Base-by-base conservation (phyloP, 2,329 filamentous ascomycete species). In the Metarhizium guizhouense region DNA sequence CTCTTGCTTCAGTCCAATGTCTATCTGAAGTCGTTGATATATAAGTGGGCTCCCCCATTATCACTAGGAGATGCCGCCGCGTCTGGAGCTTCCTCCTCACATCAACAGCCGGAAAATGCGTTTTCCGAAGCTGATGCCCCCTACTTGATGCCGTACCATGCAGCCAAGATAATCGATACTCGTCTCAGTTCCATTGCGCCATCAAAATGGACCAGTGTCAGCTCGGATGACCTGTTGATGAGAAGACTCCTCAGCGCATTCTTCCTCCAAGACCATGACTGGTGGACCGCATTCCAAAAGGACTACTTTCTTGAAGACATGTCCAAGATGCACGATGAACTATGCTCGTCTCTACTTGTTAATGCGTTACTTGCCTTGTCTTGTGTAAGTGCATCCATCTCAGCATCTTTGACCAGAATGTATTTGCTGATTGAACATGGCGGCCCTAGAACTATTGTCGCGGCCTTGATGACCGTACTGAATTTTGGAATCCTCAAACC, bases 261-360 rank as follows among this genome's bases (percentile, higher is more conserved):
- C 52, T 56, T 68, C 18, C 58, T 66, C 3, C 63, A 66, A 53
- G 67, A 72, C 42, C 67, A 68, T 48, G 64, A 65, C 8, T 69
- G 62, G 57, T 66, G 65, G 20, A 61, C 65, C 1, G 56, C 60
- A 5, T 68, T 73, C 47, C 68, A 72, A 16, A 71, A 70, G 57
- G 68, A 70, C 45, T 65, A 61, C 14, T 71, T 73, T 47, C 60
- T 73, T 1, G 59, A 69, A 42, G 70, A 72, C 36, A 69, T 73
- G 68, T 62, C 58, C 11, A 56, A 57, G 1, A 63, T 60, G 11
- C 59, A 60, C 6, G 49, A 55, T 2, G 62, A 63, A 2, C 70
- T 68, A 57, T 72, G 71, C 56, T 70, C 70, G 1, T 51, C 62
- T 32, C 57, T 72, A 3, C 62, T 73, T n/a, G 68, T 72, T 51